A percentile compares a stretch with the other conserved stretches of the same genome.
These are phyloP conservation scores for Hymenotorrendiella dingleyae DNA, from an alignment of 2,329 filamentous ascomycete genomes.

Conservation along the genomic window DNA sequence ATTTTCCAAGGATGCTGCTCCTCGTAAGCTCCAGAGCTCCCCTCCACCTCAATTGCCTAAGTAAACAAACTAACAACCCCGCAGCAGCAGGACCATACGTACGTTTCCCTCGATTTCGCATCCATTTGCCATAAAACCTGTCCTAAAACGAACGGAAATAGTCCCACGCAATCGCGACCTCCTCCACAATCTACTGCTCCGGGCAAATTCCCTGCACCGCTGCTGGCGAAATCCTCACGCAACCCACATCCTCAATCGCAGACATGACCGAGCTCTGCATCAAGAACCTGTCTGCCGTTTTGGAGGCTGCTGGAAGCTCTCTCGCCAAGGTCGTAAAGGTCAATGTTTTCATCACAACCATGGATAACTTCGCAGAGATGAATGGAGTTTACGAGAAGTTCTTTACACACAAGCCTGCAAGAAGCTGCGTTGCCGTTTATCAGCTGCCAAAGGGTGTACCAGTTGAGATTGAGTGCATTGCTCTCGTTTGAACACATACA, in stretches of 20 bases:
- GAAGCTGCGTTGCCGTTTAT: slow-evolving; percentile 87
- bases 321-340: slow-evolving; percentile 86
- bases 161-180: slow-evolving; percentile 62
- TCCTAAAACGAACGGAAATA: no score
- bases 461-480: slow-evolving; percentile 89
- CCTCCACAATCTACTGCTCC: slow-evolving; percentile 61
- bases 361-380: slow-evolving; percentile 82
- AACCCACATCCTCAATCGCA: slow-evolving; percentile 53
- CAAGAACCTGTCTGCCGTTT: slow-evolving; percentile 79
- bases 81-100: slow-evolving; percentile 27
- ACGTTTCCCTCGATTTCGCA: slow-evolving; percentile 6
- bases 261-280: slow-evolving; percentile 63
- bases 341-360: slow-evolving; percentile 71
- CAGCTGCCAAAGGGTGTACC: slow-evolving; percentile 81
- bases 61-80: slow-evolving; percentile 5
- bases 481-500: slow-evolving; percentile 42
- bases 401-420: slow-evolving; percentile 81
- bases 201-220: slow-evolving; percentile 39
- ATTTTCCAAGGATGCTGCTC: slow-evolving; percentile 31
- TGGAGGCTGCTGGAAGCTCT: slow-evolving; percentile 73
- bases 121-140: no score
- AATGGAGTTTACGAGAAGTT: slow-evolving; percentile 80
- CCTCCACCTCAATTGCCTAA: slow-evolving; percentile 2
- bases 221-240: slow-evolving; percentile 28
- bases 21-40: slow-evolving; percentile 22